Evolutionary conservation across 1,284 basidiomycete genomes (phyloP), one percentile per base, ranked within the genome.

Genomic region (Pyrrhoderma lamaoense): DNA sequence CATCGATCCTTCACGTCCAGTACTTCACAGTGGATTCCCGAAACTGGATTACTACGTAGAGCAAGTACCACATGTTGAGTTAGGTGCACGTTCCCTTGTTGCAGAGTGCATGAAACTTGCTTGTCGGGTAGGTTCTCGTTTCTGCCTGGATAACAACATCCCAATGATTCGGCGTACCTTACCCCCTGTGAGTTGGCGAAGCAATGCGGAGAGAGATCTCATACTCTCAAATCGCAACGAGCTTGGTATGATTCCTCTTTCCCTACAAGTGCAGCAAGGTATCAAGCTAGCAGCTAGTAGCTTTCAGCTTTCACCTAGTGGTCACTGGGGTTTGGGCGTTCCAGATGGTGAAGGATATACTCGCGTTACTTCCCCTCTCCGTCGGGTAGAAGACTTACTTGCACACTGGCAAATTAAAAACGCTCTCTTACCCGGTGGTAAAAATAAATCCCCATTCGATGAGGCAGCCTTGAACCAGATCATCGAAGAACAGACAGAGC

Each of bases 371-470:
- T 90, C 85, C 2, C 96, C 96, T 0, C 70, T 99, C 45, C 77
- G 96, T 40, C 79, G 96, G 19, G 97, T 84, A 65, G 67, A 73
- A 38, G 96, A 99, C 67, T 67, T 98, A 59, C 64, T 96, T 3
- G 70, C 73, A 8, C 96, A 99, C 69, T 99, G 93, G 92, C 94
- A 98, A 66, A 80, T 99, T 66, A 95, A 97, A 64, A 72, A 82
- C 45, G 77, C 78, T 2, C 68, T 97, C n/a, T 64, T 82, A 7
- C 51, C 60, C 8, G 58, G 47, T 2, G 54, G 45, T 8, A 61
- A 66, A 0, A 58, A 66, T 9, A 56, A 57, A 7, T 65, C 66
- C 0, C 51, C 60, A 13, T 83, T 81, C 61, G 63, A 65, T 13
- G 53, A 59, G 64, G 69, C 7, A 74, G 72, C 63, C 38, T 58